phyloP scores from a whole-genome alignment of 495 filamentous ascomycete species.

The Trichoderma erinaceum region DNA sequence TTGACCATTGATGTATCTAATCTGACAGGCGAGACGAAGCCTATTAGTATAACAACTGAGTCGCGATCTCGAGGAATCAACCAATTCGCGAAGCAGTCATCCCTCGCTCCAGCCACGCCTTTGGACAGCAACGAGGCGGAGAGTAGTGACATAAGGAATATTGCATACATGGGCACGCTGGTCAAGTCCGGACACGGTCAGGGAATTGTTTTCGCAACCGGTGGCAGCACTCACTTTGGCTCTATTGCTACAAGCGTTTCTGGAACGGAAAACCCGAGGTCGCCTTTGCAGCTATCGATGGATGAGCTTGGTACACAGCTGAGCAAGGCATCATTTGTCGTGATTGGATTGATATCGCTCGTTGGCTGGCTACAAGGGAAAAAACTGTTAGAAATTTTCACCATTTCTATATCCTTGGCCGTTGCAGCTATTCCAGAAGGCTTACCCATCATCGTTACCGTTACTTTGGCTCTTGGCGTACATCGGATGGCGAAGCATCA shows the following conservation, averaged over 20 bases:
- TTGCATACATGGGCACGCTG: constrained; percentile 97
- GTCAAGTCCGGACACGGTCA: constrained; percentile 95
- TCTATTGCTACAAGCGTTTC: constrained; percentile 87
- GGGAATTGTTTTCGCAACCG: constrained; percentile 91
- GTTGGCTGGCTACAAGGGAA: constrained; percentile 85
- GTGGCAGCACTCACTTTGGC: constrained; percentile 91
- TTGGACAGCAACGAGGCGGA: constrained; percentile 23
- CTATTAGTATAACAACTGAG: constrained; percentile 70
- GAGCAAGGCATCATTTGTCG: constrained; percentile 90
- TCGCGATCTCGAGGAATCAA: constrained; percentile 49
- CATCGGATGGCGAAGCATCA: constrained; percentile 89
- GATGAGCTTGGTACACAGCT: constrained; percentile 89
- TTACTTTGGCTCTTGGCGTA: constrained; percentile 89
- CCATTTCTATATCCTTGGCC: constrained; percentile 92
- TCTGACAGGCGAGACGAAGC: constrained; percentile 93
- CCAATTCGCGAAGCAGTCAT: constrained; percentile 28
- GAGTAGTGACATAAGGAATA: constrained; percentile 50
- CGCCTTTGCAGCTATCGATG: constrained; percentile 94
- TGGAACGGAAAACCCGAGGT: constrained; percentile 89
- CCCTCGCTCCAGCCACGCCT: constrained; percentile 23
- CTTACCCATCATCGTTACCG: constrained; percentile 94
- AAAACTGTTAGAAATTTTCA: constrained; percentile 89
- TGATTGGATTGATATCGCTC: constrained; percentile 87
- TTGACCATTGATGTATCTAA: constrained; percentile 95
- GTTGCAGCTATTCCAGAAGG: constrained; percentile 97